A percentile compares a stretch with the other conserved stretches of the same genome.
Evolutionary conservation across 2,329 filamentous ascomycete genomes (phyloP).

Genomic region (Aureobasidium lini): DNA sequence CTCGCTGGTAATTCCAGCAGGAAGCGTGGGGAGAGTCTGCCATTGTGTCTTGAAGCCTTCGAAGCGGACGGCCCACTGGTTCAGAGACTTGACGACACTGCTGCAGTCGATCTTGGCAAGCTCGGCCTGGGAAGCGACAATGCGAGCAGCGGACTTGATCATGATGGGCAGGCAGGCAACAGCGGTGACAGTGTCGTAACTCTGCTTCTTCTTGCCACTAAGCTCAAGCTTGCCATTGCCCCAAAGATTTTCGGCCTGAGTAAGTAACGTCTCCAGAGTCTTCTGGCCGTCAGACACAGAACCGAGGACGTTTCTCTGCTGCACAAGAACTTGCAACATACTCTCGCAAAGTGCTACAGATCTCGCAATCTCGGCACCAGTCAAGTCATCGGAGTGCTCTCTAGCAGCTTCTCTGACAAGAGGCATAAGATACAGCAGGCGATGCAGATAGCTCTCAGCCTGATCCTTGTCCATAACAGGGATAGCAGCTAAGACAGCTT

Average conservation of each 20-base stretch:
- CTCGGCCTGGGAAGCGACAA: constrained; percentile 60
- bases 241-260: constrained; percentile 26
- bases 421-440: constrained; percentile 65
- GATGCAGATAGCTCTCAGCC: constrained; percentile 69
- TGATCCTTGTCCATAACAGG: constrained; percentile 27
- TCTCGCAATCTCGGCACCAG: constrained; percentile 66
- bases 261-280: constrained; percentile 33
- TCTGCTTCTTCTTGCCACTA: background rate
- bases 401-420: constrained; percentile 58
- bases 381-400: constrained; percentile 79
- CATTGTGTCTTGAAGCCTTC: background rate
- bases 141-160: constrained; percentile 52
- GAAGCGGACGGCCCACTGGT: background rate
- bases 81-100: constrained; percentile 6
- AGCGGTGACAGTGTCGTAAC: constrained; percentile 19
- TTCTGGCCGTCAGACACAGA: constrained; percentile 13
- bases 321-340: constrained; percentile 58
- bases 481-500: constrained; percentile 57
- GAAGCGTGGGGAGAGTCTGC: background rate
- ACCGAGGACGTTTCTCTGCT: constrained; percentile 50
- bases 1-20: background rate
- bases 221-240: background rate
- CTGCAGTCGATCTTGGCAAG: constrained; percentile 42
- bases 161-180: constrained; percentile 60
- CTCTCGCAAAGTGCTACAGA: constrained; percentile 84